Conservation (phyloP, 2,329 filamentous ascomycete species). For the Lachnellula subtilissima region DNA sequence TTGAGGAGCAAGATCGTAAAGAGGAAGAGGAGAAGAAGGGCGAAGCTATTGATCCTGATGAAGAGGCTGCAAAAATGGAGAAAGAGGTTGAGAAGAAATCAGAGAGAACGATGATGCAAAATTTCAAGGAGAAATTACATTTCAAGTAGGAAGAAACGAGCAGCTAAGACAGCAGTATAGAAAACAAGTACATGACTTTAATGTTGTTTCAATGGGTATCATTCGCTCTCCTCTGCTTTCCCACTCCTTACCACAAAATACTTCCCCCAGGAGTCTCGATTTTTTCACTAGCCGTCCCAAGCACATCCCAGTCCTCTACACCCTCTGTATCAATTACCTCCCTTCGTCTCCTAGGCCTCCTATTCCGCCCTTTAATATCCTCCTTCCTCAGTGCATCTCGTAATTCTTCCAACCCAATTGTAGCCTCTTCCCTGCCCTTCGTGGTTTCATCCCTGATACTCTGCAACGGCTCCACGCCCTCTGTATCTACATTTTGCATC, state of each 20-base stretch:
- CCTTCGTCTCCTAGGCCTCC: slow-evolving; percentile 26
- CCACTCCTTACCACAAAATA: slow-evolving; percentile 35
- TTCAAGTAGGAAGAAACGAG: slow-evolving; percentile 6
- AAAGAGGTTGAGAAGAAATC: slow-evolving; percentile 25
- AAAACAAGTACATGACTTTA: not conserved
- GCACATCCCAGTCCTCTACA: slow-evolving; percentile 29
- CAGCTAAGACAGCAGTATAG: not conserved
- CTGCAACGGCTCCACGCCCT: slow-evolving; percentile 65
- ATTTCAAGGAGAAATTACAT: slow-evolving; percentile 22
- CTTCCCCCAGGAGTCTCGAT: slow-evolving; percentile 25
- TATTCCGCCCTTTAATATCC: slow-evolving; percentile 47
- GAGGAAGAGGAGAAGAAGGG: slow-evolving; percentile 26
- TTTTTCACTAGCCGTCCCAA: slow-evolving; percentile 28
- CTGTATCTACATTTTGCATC: slow-evolving; percentile 74
- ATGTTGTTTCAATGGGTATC: not conserved
- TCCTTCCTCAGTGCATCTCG: slow-evolving; percentile 55
- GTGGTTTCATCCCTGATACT: slow-evolving; percentile 77
- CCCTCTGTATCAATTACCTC: slow-evolving; percentile 13
- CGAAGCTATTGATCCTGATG: slow-evolving; percentile 25
- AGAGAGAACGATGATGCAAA: slow-evolving; percentile 23
- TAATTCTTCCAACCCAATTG: slow-evolving; percentile 48
- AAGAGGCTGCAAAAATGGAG: slow-evolving; percentile 32
- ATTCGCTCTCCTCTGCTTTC: slow-evolving; percentile 13
- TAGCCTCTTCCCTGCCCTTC: slow-evolving; percentile 48
- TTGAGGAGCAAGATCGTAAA: slow-evolving; percentile 41